Evolutionary conservation across 768 basidiomycete species (phyloP).

Genomic region (Suillus ampliporus): DNA sequence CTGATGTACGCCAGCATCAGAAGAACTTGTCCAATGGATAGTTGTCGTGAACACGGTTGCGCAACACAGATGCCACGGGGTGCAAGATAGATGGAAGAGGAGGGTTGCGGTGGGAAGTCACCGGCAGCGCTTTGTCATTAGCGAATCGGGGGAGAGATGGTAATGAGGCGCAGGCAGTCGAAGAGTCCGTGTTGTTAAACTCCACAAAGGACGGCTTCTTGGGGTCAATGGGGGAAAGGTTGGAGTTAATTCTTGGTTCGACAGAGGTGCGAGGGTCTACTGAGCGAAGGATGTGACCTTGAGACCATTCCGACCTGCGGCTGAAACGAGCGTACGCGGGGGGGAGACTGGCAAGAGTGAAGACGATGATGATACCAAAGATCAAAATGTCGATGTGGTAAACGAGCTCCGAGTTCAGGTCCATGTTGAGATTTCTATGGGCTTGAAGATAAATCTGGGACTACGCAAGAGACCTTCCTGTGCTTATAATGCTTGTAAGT

Average conservation of each 20-base stretch:
- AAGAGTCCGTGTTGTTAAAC: slow-evolving; percentile 35
- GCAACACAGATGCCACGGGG: slow-evolving; percentile 36
- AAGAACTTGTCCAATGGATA: slow-evolving; percentile 45
- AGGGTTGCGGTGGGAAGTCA: slow-evolving; percentile 13
- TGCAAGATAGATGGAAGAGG: slow-evolving; percentile 36
- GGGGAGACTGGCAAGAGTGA: slow-evolving; percentile 54
- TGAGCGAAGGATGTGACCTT: slow-evolving; percentile 54
- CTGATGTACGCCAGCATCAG: slow-evolving; percentile 43
- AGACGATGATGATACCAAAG: slow-evolving; percentile 43
- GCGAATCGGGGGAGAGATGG: background rate
- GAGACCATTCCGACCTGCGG: slow-evolving; percentile 55
- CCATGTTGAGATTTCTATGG: background rate
- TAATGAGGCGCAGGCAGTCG: slow-evolving; percentile 10
- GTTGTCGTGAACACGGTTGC: slow-evolving; percentile 39
- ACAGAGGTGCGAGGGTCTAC: slow-evolving; percentile 11
- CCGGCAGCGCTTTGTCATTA: background rate
- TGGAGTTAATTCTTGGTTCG: background rate
- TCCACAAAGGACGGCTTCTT: slow-evolving; percentile 19
- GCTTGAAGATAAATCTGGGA: background rate
- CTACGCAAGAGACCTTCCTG: background rate
- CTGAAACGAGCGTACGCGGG: slow-evolving; percentile 58
- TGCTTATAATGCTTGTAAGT: too few relatives aligned
- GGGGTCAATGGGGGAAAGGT: slow-evolving; percentile 15
- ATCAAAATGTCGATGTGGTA: slow-evolving; percentile 54
- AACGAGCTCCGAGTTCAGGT: slow-evolving; percentile 23